Conservation (phyloP, 2,329 filamentous ascomycete species). For the Diaporthe helianthi region DNA sequence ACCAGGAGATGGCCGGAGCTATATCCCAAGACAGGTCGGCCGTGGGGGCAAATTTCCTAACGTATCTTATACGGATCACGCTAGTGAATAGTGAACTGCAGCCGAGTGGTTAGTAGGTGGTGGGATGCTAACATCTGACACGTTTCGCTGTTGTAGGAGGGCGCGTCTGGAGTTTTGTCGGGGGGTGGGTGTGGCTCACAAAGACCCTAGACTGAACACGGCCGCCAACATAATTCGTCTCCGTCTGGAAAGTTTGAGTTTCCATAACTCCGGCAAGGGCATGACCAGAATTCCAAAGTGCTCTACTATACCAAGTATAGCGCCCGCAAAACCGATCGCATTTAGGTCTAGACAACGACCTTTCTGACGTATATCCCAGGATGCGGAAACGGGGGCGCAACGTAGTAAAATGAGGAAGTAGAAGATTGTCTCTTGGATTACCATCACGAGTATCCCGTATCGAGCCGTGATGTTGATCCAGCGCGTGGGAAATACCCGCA, state of each 20-base stretch:
- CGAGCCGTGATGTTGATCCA: constrained; percentile 23
- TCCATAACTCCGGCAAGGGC: constrained; percentile 25
- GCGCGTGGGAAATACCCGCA: constrained; percentile 24
- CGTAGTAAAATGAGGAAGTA: constrained; percentile 16
- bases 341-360: constrained; percentile 25
- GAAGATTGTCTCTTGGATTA: constrained; percentile 22
- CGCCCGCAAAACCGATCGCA: constrained; percentile 22
- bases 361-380: constrained; percentile 23
- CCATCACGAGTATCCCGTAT: constrained; percentile 5
- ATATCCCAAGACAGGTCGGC: constrained; percentile 27
- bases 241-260: constrained; percentile 22
- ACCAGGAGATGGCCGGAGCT: constrained; percentile 26
- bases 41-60: constrained; percentile 20
- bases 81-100: constrained; percentile 23
- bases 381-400: constrained; percentile 9
- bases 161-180: neutral
- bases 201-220: constrained; percentile 28
- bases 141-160: neutral
- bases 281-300: constrained; percentile 18
- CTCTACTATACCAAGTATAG: constrained; percentile 16
- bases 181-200: neutral
- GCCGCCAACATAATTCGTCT: constrained; percentile 18
- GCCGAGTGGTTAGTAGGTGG: neutral
- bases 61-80: constrained; percentile 26
- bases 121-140: neutral